Conservation (phyloP, 352 stramenopile species). For the Peronospora tabacina region DNA sequence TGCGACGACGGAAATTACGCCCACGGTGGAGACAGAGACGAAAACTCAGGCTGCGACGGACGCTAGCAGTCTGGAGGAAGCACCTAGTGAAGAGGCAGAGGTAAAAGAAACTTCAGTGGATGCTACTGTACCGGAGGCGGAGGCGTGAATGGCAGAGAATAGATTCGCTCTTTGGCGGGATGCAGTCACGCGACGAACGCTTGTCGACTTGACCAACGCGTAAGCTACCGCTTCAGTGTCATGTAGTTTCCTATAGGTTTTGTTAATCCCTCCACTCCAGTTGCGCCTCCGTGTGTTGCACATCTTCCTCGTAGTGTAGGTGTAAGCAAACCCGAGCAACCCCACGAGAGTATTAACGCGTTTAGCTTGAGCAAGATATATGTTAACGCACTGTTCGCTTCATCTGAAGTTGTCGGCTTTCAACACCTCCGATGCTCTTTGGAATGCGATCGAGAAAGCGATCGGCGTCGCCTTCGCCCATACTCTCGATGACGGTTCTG, state of each 20-base stretch:
- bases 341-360: neutral
- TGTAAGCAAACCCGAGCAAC: slow-evolving; percentile 1
- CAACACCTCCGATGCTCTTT: slow-evolving; percentile 16
- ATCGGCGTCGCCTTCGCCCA: slow-evolving; percentile 18
- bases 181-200: slow-evolving; percentile 15
- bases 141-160: slow-evolving; percentile 41
- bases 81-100: slow-evolving; percentile 26
- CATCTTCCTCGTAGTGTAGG: slow-evolving; percentile 1
- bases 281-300: slow-evolving; percentile 4
- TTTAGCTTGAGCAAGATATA: neutral
- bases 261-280: slow-evolving; percentile 8
- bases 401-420: neutral
- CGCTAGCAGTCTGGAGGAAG: slow-evolving; percentile 22
- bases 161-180: slow-evolving; percentile 35
- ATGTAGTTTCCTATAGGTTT: slow-evolving; percentile 29
- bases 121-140: slow-evolving; percentile 22
- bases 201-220: slow-evolving; percentile 17
- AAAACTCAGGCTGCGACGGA: slow-evolving; percentile 19
- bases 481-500: slow-evolving; percentile 13
- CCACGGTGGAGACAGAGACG: slow-evolving; percentile 13
- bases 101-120: slow-evolving; percentile 30
- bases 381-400: neutral
- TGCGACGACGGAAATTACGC: slow-evolving; percentile 10
- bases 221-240: slow-evolving; percentile 24
- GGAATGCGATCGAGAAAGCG: slow-evolving; percentile 27